A percentile compares a stretch with the other conserved stretches of the same genome.
Evolutionary conservation across 2,329 filamentous ascomycete species (phyloP).

Genomic region (Aspergillus felis): DNA sequence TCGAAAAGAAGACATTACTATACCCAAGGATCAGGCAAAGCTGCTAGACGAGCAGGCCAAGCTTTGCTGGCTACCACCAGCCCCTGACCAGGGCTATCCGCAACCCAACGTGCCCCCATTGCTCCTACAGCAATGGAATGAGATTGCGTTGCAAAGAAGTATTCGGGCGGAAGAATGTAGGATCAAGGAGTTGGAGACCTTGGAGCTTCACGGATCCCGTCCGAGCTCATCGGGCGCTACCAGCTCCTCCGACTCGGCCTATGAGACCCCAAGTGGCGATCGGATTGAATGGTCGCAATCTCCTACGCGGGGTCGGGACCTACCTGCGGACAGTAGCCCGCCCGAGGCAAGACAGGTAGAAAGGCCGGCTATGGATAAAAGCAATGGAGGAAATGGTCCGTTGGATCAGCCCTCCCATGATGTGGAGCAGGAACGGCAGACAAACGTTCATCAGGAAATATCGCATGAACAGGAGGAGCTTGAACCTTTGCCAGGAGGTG

Average conservation of each 20-base stretch:
- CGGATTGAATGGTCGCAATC: conserved; percentile 19
- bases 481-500: neutral
- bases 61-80: conserved; percentile 40
- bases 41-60: conserved; percentile 42
- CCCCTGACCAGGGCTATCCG: conserved; percentile 21
- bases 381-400: neutral
- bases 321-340: conserved; percentile 31
- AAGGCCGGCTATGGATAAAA: neutral
- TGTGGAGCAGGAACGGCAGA: neutral
- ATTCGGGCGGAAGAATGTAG: neutral
- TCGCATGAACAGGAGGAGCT: neutral
- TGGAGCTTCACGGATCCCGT: neutral
- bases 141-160: conserved; percentile 16
- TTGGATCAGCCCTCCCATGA: neutral
- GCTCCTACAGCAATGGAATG: conserved; percentile 37
- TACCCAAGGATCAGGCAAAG: conserved; percentile 47
- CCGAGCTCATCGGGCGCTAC: neutral
- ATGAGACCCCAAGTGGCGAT: conserved; percentile 5
- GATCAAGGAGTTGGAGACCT: neutral
- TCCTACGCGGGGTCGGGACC: neutral
- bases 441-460: neutral
- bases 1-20: conserved; percentile 40
- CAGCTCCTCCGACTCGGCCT: conserved; percentile 6
- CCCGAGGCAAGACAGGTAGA: conserved; percentile 1
- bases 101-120: conserved; percentile 32